Conservation (phyloP, 768 basidiomycete species). For the Boletellus emodensis region DNA sequence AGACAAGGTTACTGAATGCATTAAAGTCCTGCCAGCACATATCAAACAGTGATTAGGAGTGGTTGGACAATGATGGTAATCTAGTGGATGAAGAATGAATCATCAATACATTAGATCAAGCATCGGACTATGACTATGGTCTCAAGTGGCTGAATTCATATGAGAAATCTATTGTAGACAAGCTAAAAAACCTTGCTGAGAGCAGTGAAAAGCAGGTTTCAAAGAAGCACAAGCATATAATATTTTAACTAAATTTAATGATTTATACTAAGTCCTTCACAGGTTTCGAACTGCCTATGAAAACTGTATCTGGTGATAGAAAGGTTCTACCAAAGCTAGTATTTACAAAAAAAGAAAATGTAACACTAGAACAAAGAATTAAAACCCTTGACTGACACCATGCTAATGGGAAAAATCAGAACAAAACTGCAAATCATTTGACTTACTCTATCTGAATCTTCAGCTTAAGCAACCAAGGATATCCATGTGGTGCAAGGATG, state of each 20-base stretch:
- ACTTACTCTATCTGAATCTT: conserved; percentile 31
- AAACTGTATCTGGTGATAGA: not conserved
- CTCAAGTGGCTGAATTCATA: conserved; percentile 7
- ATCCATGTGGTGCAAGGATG: conserved; percentile 30
- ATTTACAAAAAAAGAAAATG: conserved; percentile 24
- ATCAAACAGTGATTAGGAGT: conserved; percentile 13
- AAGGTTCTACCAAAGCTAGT: too few species aligned
- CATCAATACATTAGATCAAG: conserved; percentile 12
- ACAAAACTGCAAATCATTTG: conserved; percentile 18
- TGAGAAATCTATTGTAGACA: not conserved
- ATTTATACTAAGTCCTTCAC: too few species aligned
- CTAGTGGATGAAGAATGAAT: conserved; percentile 19
- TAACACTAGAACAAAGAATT: conserved; percentile 33
- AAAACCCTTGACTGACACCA: conserved; percentile 37
- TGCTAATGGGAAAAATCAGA: conserved; percentile 31
- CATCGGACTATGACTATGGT: conserved; percentile 16
- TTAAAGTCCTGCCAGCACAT: too few species aligned
- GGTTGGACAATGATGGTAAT: conserved; percentile 24
- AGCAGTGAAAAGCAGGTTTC: too few species aligned
- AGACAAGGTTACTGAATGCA: conserved; percentile 3
- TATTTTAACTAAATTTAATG: too few species aligned
- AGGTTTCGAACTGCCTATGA: not conserved
- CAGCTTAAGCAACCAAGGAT: conserved; percentile 32
- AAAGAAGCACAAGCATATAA: not conserved
- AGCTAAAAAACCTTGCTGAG: conserved; percentile 1